Evolutionary conservation across 768 basidiomycete species (phyloP), one percentile per base, ranked within the genome.

Genomic region (Auricularia sp.): DNA sequence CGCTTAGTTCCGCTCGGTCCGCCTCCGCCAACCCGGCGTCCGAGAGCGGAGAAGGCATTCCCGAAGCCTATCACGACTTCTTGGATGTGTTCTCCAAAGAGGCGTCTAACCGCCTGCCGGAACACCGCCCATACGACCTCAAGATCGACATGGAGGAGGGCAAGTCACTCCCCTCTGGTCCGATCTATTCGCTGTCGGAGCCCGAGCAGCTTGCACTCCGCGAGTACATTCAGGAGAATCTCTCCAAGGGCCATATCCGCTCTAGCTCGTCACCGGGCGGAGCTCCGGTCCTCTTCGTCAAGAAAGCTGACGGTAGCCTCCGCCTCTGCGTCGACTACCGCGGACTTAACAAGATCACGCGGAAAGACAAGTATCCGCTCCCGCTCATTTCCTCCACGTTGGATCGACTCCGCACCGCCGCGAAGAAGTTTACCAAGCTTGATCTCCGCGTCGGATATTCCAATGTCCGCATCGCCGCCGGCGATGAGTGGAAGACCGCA

Each of bases 401-500:
- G 36, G 56, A 66, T 29, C 53, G 62, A 7, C 62, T 66, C 12
- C 54, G 54, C 54, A 7, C 34, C n/a, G n/a, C n/a, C n/a, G 63
- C 65, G 36, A 67, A 67, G 7, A 61, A 71, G 35, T 80, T 75
- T 65, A 72, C 74, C 0, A 75, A 74, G 58, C 70, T 80, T 51
- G 77, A 81, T 63, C 73, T 81, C 35, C 72, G 74, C 23, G 71
- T 72, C 47, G 77, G 75, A 0, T 82, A 74, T 66, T 76, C 81
- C 66, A 76, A 78, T 12, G 67, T 82, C 23, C 67, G 76, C 1
- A 76, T 82, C 56, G 65, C 68, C 3, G 70, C 73, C n/a, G 78
- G 78, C 0, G 73, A 80, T 62, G 72, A 80, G 68, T 76, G 74
- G 76, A 81, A 80, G 21, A 79, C 78, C 0, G 79, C 78, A 0